phyloP scores from a whole-genome alignment of 1,139 yeast species.

The Taphrina pruni region DNA sequence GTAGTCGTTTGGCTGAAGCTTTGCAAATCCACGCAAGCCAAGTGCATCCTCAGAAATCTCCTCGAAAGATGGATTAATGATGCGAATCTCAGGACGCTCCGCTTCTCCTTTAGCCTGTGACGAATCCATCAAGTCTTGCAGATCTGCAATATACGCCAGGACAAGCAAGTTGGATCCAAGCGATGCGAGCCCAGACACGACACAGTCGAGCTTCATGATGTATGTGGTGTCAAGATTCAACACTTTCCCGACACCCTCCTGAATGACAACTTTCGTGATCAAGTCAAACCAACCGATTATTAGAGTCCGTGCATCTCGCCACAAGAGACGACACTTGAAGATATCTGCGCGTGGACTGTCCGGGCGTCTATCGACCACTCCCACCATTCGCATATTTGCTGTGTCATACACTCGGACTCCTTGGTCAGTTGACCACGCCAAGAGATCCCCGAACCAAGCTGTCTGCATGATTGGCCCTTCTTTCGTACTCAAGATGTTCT shows the following conservation, averaged over 20 bases:
- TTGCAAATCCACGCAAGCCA: conserved; percentile 63
- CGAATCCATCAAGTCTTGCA: conserved; percentile 43
- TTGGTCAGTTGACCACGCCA: conserved; percentile 86
- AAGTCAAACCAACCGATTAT: conserved; percentile 83
- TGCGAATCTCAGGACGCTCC: conserved; percentile 69
- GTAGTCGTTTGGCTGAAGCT: conserved; percentile 80
- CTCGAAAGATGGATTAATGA: conserved; percentile 68
- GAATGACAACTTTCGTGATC: conserved; percentile 73
- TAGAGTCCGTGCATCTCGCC: conserved; percentile 70
- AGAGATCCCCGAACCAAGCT: conserved; percentile 64
- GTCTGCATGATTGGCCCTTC: conserved; percentile 77
- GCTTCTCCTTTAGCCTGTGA: conserved; percentile 43
- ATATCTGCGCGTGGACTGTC: conserved; percentile 75
- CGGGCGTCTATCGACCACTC: conserved; percentile 61
- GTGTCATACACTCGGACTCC: conserved; percentile 47
- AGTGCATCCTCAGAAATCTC: conserved; percentile 86
- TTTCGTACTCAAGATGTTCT: conserved; percentile 64
- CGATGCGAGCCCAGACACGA: conserved; percentile 79
- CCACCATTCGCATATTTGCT: conserved; percentile 45
- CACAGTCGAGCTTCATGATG: conserved; percentile 59
- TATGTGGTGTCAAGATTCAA: conserved; percentile 31
- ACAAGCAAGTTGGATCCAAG: conserved; percentile 69
- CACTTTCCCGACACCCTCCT: conserved; percentile 35
- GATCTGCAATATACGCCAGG: conserved; percentile 55
- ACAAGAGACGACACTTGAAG: conserved; percentile 78